phyloP scores from a whole-genome alignment of 305 asterid genomes.

The Solanum hybrid region DNA sequence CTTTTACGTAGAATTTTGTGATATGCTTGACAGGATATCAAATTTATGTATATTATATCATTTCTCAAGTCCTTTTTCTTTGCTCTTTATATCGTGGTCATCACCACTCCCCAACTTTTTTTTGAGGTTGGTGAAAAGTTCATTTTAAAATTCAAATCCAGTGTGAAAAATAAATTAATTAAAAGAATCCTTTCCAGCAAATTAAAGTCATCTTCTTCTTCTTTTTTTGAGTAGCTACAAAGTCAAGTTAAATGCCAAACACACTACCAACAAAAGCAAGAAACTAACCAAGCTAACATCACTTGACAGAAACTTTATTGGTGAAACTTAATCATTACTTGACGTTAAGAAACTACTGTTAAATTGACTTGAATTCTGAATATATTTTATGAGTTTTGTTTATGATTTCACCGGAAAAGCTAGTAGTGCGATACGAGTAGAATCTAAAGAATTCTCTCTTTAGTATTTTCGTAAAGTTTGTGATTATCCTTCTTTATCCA shows the following conservation, averaged over 20 bases:
- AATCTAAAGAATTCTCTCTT: background rate
- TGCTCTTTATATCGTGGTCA: background rate
- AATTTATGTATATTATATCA: background rate
- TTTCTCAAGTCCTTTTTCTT: background rate
- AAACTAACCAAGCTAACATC: background rate
- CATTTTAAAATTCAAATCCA: background rate
- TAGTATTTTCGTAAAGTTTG: background rate
- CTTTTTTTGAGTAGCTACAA: background rate
- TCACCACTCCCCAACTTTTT: background rate
- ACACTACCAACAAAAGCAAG: background rate
- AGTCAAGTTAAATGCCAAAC: background rate
- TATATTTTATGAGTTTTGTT: background rate
- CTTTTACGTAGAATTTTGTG: background rate
- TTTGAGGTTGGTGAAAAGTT: background rate
- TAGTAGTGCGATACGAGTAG: accelerated
- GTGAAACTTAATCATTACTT: background rate
- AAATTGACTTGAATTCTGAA: background rate
- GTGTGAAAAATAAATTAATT: background rate
- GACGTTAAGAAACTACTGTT: background rate
- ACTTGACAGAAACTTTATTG: background rate
- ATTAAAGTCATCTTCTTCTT: background rate
- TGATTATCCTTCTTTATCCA: background rate
- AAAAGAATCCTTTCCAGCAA: background rate
- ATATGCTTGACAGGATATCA: background rate
- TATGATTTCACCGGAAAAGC: background rate